Percentiles rank a stretch among this genome's conserved stretches.
These are phyloP conservation scores for Penicillium hesseltinei DNA, from an alignment of 2,329 filamentous ascomycete species.

Conservation along the genomic window DNA sequence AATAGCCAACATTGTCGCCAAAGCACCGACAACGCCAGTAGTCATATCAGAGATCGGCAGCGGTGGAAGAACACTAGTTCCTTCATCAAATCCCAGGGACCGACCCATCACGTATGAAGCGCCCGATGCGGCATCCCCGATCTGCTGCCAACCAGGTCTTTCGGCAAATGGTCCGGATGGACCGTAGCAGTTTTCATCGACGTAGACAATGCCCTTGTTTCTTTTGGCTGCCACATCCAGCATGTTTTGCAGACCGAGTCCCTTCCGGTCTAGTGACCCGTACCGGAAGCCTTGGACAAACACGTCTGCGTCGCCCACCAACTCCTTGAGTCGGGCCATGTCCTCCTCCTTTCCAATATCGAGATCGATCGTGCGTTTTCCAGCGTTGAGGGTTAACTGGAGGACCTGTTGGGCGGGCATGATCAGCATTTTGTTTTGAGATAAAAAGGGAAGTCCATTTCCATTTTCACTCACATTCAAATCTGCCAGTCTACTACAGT, in stretches of 20 bases:
- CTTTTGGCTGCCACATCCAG: slow-evolving; percentile 41
- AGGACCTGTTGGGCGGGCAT: slow-evolving; percentile 12
- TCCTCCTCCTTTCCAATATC: slow-evolving; percentile 49
- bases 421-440: neutral
- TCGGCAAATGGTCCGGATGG: slow-evolving; percentile 47
- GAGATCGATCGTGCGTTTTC: slow-evolving; percentile 34
- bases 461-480: slow-evolving; percentile 27
- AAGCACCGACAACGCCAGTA: slow-evolving; percentile 20
- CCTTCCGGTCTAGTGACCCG: slow-evolving; percentile 38
- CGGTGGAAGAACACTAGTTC: slow-evolving; percentile 19
- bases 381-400: slow-evolving; percentile 24
- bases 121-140: slow-evolving; percentile 46
- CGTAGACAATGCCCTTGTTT: slow-evolving; percentile 48
- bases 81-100: slow-evolving; percentile 27
- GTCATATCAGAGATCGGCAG: slow-evolving; percentile 27
- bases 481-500: slow-evolving; percentile 42
- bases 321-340: slow-evolving; percentile 39
- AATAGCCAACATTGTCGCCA: slow-evolving; percentile 15
- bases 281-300: slow-evolving; percentile 55
- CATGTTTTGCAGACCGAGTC: slow-evolving; percentile 39
- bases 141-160: slow-evolving; percentile 54
- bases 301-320: slow-evolving; percentile 50
- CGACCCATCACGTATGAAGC: slow-evolving; percentile 40
- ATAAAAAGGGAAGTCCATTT: neutral
- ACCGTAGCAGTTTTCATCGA: slow-evolving; percentile 54